Evolutionary conservation across 2,329 filamentous ascomycete species (phyloP), one percentile per base, ranked within the genome.

Genomic region (Fusarium udum): DNA sequence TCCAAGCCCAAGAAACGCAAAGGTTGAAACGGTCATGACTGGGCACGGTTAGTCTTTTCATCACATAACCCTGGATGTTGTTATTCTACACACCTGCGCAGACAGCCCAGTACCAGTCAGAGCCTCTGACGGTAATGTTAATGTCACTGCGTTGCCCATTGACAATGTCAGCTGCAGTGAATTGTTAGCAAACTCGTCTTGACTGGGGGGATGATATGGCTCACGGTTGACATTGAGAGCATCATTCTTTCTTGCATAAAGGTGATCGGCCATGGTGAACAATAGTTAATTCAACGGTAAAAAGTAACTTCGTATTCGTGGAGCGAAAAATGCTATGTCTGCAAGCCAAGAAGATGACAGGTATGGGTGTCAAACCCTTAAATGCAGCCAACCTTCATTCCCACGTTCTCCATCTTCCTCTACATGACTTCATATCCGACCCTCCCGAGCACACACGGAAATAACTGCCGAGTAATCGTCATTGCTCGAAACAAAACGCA

Each of bases 101-200:
- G 11, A 37, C 18, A 13, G 90, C 83, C 81, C 87, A 92, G 77
- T 91, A 91, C 83, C 88, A 91, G 78, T 91, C 85, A 2, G 89
- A 91, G 20, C 89, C 91, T 76, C 81, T 87, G 24, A 80, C 82
- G 16, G 89, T 91, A 75, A 92, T 90, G 71, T 83, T 83, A 45
- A 92, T 87, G 76, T 91, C 84, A 22, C 86, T 72, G 1, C 16
- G 40, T 13, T 69, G 45, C 1, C 72, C 71, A 42, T 75, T 75
- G 31, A 75, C 49, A 4, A 14, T 56, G 18, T 42, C 31, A 10
- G 72, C 69, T 70, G 9, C 5, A 2, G 13, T 16, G 2, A 52
- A 4, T 3, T 0, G 24, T 5, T 7, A 18, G 32, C 51, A 2
- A 48, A 12, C 4, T 31, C 3, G 15, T 14, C 1, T 12, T 26